Percentiles rank a stretch among this genome's conserved stretches.
Evolutionary conservation across 371 early-diverging fungal genomes (phyloP).

Genomic region (Batkoa obscura): DNA sequence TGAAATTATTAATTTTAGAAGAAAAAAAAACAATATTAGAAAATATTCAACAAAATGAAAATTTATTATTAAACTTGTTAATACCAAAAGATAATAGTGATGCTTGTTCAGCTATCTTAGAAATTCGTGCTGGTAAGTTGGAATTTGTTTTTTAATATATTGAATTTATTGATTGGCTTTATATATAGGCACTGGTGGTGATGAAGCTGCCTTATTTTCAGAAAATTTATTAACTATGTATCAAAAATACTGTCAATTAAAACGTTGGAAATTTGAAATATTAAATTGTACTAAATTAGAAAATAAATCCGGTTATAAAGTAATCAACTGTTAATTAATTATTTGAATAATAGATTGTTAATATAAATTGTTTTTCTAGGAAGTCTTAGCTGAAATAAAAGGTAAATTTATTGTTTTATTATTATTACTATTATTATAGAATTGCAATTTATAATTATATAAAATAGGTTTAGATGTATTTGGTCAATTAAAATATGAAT

Average conservation of each 20-base stretch:
- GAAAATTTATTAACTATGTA: conserved; percentile 60
- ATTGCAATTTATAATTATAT: neutral
- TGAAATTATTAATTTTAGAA: neutral
- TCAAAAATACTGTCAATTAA: conserved; percentile 35
- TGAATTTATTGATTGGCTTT: neutral
- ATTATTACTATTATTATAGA: neutral
- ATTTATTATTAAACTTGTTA: conserved; percentile 21
- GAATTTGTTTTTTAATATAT: neutral
- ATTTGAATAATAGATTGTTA: too few species aligned
- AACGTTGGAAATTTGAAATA: conserved; percentile 48
- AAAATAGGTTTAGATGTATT: conserved; percentile 50
- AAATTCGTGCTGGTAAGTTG: conserved; percentile 41
- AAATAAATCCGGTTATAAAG: conserved; percentile 28
- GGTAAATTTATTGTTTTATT: neutral
- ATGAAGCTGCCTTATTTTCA: conserved; percentile 63
- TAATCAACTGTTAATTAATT: conserved; percentile 16
- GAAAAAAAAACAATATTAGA: neutral
- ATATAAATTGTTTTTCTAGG: neutral
- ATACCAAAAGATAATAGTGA: conserved; percentile 45
- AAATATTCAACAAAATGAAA: conserved; percentile 17
- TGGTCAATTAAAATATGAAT: conserved; percentile 54
- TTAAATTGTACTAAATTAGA: conserved; percentile 16
- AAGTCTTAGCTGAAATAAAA: neutral
- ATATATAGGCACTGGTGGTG: conserved; percentile 49
- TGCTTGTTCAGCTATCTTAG: conserved; percentile 50